Evolutionary conservation across 495 filamentous ascomycete species (phyloP).

Genomic region (Neurospora discreta): DNA sequence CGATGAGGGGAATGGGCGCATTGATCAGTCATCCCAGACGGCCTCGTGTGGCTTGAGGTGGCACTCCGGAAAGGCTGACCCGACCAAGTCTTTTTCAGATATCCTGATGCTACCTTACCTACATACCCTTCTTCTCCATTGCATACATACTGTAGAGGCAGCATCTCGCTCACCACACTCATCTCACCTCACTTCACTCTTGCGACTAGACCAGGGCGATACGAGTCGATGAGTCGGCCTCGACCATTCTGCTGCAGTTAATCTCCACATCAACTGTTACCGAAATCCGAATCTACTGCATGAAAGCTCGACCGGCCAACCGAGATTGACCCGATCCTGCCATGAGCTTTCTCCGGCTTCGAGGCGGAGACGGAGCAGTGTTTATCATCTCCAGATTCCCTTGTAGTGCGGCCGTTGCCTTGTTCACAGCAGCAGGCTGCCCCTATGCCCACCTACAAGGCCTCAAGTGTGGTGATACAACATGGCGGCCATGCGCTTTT

Average conservation of each 20-base stretch:
- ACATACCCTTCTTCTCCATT: background rate
- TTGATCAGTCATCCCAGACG: background rate
- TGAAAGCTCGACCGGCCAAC: background rate
- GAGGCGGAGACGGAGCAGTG: background rate
- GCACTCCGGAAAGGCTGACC: background rate
- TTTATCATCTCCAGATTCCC: background rate
- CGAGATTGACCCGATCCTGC: background rate
- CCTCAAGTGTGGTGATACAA: background rate
- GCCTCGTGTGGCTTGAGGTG: background rate
- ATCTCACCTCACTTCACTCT: background rate
- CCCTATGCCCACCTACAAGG: background rate
- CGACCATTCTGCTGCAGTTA: background rate
- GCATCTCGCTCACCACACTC: background rate
- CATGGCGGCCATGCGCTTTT: background rate
- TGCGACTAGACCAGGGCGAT: background rate
- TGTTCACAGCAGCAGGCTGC: background rate
- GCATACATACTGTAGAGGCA: background rate
- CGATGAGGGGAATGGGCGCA: background rate
- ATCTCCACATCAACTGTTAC: background rate
- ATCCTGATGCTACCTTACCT: background rate
- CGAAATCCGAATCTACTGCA: background rate
- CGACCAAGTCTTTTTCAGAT: background rate
- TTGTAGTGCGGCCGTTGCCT: background rate
- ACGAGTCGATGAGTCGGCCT: background rate
- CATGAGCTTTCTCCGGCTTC: background rate